These are phyloP conservation scores for Vishniacozyma victoriae DNA, from an alignment of 768 basidiomycete species.

Conservation along the genomic window DNA sequence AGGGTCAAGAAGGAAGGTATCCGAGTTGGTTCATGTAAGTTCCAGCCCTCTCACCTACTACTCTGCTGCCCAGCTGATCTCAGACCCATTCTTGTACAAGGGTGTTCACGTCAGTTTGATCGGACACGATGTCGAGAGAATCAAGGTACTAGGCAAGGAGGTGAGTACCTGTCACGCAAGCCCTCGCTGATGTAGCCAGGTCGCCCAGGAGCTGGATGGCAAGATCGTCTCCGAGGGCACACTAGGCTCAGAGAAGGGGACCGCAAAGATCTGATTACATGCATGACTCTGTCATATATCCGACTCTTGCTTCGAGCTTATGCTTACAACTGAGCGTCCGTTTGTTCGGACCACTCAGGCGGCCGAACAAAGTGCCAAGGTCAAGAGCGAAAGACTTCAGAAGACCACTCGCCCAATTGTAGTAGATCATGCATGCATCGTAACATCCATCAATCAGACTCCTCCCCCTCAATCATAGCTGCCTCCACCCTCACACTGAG, in stretches of 20 bases:
- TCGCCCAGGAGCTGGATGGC: constrained; percentile 48
- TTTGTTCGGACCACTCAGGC: neutral
- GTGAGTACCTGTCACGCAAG: constrained; percentile 21
- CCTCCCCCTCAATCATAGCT: neutral
- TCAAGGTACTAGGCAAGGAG: constrained; percentile 48
- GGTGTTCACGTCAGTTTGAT: constrained; percentile 68
- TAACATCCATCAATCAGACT: neutral
- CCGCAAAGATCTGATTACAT: constrained; percentile 25
- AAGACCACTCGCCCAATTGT: too few relatives aligned
- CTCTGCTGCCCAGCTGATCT: constrained; percentile 12
- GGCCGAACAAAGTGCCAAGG: neutral
- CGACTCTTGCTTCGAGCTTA: neutral
- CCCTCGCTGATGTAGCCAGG: constrained; percentile 16
- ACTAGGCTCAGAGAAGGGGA: constrained; percentile 32
- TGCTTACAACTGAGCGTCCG: neutral
- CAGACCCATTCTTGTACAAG: constrained; percentile 45
- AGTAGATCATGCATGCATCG: neutral
- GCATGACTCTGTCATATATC: neutral
- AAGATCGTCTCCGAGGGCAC: constrained; percentile 46
- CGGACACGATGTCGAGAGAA: constrained; percentile 49
- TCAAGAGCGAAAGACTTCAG: too few relatives aligned
- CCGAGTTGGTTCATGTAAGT: constrained; percentile 73
- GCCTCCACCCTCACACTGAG: constrained; percentile 18
- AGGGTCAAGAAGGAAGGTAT: constrained; percentile 69
- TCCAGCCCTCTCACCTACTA: constrained; percentile 28